These are phyloP conservation scores for Globisporangium splendens DNA, from an alignment of 352 stramenopile genomes.

Conservation along the genomic window DNA sequence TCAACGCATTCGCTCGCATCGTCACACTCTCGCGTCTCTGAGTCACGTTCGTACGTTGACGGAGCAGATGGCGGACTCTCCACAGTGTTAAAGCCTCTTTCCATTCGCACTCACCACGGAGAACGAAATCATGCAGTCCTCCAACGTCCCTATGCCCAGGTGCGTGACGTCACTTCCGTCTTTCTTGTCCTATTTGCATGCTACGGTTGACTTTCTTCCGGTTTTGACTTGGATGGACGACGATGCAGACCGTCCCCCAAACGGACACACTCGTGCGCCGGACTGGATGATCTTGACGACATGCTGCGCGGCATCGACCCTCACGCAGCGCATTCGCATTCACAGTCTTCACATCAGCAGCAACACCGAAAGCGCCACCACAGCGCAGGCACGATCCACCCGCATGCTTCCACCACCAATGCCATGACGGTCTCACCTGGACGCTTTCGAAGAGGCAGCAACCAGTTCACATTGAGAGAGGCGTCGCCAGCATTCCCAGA, in stretches of 20 bases:
- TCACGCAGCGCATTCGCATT: not conserved
- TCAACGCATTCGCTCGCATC: constrained; percentile 1
- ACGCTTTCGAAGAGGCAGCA: not conserved
- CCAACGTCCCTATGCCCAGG: constrained; percentile 30
- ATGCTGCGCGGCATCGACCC: constrained; percentile 28
- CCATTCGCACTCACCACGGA: too few species aligned
- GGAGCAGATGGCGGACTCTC: not conserved
- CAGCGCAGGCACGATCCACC: constrained; percentile 30
- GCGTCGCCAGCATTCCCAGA: not conserved
- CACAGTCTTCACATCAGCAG: not conserved
- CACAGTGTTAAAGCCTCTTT: too few species aligned
- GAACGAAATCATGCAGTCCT: constrained; percentile 32
- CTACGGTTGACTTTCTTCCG: too few species aligned
- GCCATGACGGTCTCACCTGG: not conserved
- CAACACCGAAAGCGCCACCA: constrained; percentile 52
- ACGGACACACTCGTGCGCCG: constrained; percentile 51
- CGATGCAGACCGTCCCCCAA: constrained; percentile 53
- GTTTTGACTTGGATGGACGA: too few species aligned
- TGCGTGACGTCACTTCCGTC: constrained; percentile 12
- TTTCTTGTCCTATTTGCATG: not conserved
- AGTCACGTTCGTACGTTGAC: constrained; percentile 12
- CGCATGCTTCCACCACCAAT: too few species aligned
- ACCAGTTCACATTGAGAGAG: not conserved
- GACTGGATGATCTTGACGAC: constrained; percentile 47
- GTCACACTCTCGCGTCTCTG: constrained; percentile 12